Conservation (phyloP, 2,329 filamentous ascomycete species). For the Cordyceps farinosa region DNA sequence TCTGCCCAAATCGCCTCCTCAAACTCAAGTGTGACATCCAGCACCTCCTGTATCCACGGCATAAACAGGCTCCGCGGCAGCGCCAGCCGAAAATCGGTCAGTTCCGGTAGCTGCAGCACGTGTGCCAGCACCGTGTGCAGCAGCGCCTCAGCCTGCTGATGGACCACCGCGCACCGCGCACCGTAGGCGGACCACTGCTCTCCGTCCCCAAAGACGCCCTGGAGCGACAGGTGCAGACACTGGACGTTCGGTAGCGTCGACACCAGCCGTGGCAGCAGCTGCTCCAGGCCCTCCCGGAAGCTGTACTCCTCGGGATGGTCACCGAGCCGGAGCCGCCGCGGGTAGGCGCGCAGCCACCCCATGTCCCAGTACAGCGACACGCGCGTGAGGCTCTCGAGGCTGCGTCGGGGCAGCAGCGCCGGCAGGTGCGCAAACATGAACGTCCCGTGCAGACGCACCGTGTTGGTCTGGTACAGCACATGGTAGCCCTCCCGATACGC, state of each 20-base stretch:
- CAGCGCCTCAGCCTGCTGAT: neutral
- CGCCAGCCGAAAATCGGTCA: neutral
- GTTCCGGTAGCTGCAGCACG: neutral
- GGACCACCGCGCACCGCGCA: neutral
- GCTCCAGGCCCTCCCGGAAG: neutral
- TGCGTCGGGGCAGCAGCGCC: neutral
- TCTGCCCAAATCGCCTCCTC: neutral
- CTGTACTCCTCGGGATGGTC: neutral
- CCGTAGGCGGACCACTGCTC: neutral
- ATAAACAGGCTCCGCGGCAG: slow-evolving; percentile 6
- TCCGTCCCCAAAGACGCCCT: neutral
- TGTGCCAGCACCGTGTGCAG: neutral
- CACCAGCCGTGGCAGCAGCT: neutral
- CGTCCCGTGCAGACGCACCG: slow-evolving; percentile 3
- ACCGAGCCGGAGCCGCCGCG: neutral
- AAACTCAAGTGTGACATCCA: neutral
- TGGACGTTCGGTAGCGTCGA: neutral
- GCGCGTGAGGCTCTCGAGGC: neutral
- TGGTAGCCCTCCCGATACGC: neutral
- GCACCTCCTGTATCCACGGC: slow-evolving; percentile 3
- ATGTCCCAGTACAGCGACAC: slow-evolving; percentile 8
- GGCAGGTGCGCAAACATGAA: slow-evolving; percentile 2
- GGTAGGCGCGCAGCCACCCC: neutral
- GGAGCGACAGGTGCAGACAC: neutral
- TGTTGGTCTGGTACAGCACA: slow-evolving; percentile 2